Evolutionary conservation across 2,329 filamentous ascomycete genomes (phyloP).

Genomic region (Escovopsis sp.): DNA sequence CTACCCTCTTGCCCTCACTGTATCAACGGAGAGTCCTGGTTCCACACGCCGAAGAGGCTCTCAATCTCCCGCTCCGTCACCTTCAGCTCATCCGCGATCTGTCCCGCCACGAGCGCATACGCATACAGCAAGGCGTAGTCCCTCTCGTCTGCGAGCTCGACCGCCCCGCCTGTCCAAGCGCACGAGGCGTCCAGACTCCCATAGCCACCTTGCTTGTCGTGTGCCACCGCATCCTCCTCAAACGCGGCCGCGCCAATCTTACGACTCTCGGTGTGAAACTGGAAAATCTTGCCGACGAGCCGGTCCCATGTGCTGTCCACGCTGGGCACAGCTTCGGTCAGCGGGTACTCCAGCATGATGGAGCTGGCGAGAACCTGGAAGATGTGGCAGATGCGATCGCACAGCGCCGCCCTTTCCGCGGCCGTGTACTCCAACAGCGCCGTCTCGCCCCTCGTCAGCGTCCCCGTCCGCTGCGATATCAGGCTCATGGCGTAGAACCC

Average conservation of each 20-base stretch:
- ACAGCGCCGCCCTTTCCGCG: conserved; percentile 62
- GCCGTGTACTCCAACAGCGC: conserved; percentile 61
- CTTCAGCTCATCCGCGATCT: conserved; percentile 45
- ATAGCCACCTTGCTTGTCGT: too few species aligned
- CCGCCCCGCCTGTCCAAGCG: neutral
- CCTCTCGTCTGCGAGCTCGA: conserved; percentile 38
- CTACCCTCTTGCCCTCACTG: neutral
- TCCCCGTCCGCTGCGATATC: conserved; percentile 62
- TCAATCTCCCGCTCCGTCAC: conserved; percentile 41
- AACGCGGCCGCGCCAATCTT: neutral
- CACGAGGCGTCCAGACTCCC: neutral
- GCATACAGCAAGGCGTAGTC: conserved; percentile 87
- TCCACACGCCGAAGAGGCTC: conserved; percentile 39
- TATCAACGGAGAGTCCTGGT: conserved; percentile 6
- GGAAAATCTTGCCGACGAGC: conserved; percentile 67
- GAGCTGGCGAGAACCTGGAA: conserved; percentile 68
- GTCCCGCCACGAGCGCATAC: conserved; percentile 54
- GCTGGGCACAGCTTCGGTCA: conserved; percentile 69
- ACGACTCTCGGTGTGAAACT: conserved; percentile 50
- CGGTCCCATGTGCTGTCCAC: conserved; percentile 62
- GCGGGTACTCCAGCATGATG: conserved; percentile 76
- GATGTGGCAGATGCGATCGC: conserved; percentile 73
- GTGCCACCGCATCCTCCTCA: conserved; percentile 1
- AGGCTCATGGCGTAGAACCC: conserved; percentile 88
- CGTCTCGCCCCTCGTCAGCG: conserved; percentile 59